Evolutionary conservation across 306 rosid species (phyloP).

Genomic region (Trifolium subterraneum): DNA sequence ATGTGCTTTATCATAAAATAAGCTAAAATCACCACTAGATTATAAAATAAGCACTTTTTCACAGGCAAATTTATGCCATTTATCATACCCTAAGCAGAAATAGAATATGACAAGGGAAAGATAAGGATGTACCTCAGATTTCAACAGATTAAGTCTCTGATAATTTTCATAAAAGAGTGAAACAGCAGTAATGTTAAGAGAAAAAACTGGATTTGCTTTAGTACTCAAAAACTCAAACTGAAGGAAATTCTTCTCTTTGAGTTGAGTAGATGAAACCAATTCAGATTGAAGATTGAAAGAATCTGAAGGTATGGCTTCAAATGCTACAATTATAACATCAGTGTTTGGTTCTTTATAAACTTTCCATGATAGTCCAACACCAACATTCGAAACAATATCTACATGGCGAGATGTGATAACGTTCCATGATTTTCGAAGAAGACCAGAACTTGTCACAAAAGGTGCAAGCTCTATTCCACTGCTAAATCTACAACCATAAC

Average conservation of each 20-base stretch:
- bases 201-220: constrained; percentile 29
- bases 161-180: constrained; percentile 32
- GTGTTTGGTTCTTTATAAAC: not conserved
- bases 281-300: not conserved
- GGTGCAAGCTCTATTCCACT: constrained; percentile 53
- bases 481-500: constrained; percentile 56
- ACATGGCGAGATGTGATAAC: constrained; percentile 10
- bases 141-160: constrained; percentile 36
- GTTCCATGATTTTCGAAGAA: constrained; percentile 45
- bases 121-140: constrained; percentile 39
- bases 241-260: constrained; percentile 13
- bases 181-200: constrained; percentile 44
- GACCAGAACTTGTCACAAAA: constrained; percentile 43
- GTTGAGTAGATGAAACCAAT: constrained; percentile 41
- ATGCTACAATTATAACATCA: constrained; percentile 45
- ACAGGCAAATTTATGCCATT: no score
- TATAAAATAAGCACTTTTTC: not conserved
- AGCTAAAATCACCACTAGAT: not conserved
- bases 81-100: no score
- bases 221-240: constrained; percentile 56
- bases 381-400: not conserved
- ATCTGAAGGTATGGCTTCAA: constrained; percentile 40
- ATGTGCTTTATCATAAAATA: not conserved
- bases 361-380: constrained; percentile 15
- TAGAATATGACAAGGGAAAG: not conserved